These are phyloP conservation scores for Coemansia sp. DNA, from an alignment of 192 early-diverging fungal genomes.

Conservation along the genomic window DNA sequence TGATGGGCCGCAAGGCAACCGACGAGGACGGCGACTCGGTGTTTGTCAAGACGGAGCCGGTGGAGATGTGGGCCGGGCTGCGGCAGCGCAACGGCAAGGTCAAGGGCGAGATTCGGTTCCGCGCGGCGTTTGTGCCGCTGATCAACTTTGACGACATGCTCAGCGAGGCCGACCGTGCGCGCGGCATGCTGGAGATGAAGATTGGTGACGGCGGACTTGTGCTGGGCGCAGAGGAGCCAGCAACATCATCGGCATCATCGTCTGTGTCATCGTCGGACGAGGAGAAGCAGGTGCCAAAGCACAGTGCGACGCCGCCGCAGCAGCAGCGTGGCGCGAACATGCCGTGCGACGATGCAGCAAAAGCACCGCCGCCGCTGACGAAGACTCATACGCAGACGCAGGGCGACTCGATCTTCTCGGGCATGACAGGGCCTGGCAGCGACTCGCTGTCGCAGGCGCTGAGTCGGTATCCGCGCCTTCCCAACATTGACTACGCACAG, in stretches of 20 bases:
- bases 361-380: background rate
- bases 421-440: slow-evolving; percentile 28
- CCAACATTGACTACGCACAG: slow-evolving; percentile 52
- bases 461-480: slow-evolving; percentile 50
- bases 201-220: slow-evolving; percentile 45
- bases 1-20: slow-evolving; percentile 47
- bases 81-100: slow-evolving; percentile 60
- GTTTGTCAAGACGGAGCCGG: slow-evolving; percentile 44
- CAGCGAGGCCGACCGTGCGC: slow-evolving; percentile 38
- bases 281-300: background rate
- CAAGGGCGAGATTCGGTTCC: slow-evolving; percentile 64
- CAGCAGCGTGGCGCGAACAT: slow-evolving; percentile 1
- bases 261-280: slow-evolving; percentile 14
- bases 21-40: slow-evolving; percentile 45
- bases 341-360: background rate
- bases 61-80: slow-evolving; percentile 60
- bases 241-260: slow-evolving; percentile 5
- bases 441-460: slow-evolving; percentile 44
- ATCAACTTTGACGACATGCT: slow-evolving; percentile 58
- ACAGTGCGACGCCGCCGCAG: background rate
- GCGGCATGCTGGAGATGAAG: slow-evolving; percentile 42
- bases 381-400: background rate
- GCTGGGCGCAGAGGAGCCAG: slow-evolving; percentile 40
- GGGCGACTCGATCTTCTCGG: slow-evolving; percentile 50
- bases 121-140: slow-evolving; percentile 60